Conservation (phyloP, 2,329 filamentous ascomycete species). For the Aspergillus bombycis region DNA sequence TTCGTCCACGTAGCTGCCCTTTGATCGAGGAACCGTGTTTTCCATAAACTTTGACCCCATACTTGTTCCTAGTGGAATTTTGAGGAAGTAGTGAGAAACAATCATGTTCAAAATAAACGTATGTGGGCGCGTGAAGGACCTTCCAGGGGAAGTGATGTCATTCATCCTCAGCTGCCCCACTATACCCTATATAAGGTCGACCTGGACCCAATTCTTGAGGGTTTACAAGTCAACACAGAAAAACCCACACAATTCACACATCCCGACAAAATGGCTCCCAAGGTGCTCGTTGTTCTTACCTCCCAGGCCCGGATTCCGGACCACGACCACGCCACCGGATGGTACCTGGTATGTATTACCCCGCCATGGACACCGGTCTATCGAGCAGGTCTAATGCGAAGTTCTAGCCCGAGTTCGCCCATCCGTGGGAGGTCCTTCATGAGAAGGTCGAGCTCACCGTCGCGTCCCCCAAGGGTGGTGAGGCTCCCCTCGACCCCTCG, state of each 20-base stretch:
- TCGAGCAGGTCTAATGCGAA: not conserved
- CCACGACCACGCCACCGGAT: slow-evolving; percentile 62
- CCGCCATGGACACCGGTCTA: not conserved
- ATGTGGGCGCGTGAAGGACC: not conserved
- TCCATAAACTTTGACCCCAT: not conserved
- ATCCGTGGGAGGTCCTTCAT: slow-evolving; percentile 63
- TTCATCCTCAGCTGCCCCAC: not conserved
- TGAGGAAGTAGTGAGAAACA: not conserved
- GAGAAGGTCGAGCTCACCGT: slow-evolving; percentile 59
- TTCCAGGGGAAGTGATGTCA: not conserved
- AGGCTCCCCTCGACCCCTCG: slow-evolving; percentile 62
- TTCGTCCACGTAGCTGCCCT: not conserved
- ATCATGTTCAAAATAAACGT: not conserved
- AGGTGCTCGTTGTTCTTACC: slow-evolving; percentile 72
- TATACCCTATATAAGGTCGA: slow-evolving; percentile 6
- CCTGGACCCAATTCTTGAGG: not conserved
- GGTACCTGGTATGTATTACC: slow-evolving; percentile 62
- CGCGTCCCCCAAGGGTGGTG: slow-evolving; percentile 66
- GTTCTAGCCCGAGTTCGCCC: slow-evolving; percentile 60
- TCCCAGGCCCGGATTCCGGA: slow-evolving; percentile 56
- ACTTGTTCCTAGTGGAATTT: not conserved
- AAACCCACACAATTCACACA: not conserved
- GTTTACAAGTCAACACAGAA: not conserved
- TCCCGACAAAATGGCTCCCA: slow-evolving; percentile 45
- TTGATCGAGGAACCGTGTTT: not conserved